Percentiles rank a stretch among this genome's conserved stretches.
These are phyloP conservation scores for Shiraia sp. DNA, from an alignment of 2,329 filamentous ascomycete species.

Conservation along the genomic window DNA sequence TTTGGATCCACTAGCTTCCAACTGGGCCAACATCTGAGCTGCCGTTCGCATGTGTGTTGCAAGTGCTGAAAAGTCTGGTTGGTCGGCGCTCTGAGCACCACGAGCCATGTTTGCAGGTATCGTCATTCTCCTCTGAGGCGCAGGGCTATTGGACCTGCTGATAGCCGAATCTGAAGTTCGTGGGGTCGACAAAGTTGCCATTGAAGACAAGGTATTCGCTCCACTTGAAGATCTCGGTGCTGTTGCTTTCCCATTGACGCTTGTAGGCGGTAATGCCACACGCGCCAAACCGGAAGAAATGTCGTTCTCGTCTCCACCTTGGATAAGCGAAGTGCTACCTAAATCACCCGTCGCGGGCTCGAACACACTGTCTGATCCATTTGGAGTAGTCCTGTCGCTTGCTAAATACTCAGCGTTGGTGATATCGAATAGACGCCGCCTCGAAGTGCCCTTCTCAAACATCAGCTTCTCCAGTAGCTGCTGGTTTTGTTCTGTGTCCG, in stretches of 20 bases:
- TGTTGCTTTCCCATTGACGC: constrained; percentile 26
- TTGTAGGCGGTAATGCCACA: constrained; percentile 29
- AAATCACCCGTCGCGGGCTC: constrained; percentile 81
- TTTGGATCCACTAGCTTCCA: constrained; percentile 80
- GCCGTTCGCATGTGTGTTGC: constrained; percentile 87
- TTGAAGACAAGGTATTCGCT: constrained; percentile 62
- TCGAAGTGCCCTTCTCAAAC: constrained; percentile 64
- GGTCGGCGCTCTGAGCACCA: constrained; percentile 61
- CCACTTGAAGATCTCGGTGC: constrained; percentile 64
- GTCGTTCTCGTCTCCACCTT: constrained; percentile 56
- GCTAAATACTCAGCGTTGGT: constrained; percentile 64
- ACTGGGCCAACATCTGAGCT: constrained; percentile 82
- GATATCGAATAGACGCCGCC: constrained; percentile 56
- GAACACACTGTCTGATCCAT: constrained; percentile 72
- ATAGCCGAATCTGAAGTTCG: constrained; percentile 70
- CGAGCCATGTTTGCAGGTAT: constrained; percentile 55
- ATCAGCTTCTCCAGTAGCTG: constrained; percentile 66
- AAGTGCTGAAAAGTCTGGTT: constrained; percentile 79
- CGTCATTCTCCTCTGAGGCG: constrained; percentile 63
- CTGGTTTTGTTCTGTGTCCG: constrained; percentile 72
- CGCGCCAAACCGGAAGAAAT: constrained; percentile 36
- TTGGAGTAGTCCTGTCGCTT: constrained; percentile 49
- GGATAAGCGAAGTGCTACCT: constrained; percentile 71
- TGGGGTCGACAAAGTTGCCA: constrained; percentile 66
- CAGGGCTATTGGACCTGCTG: constrained; percentile 71